Conservation (phyloP, 805 yeast genomes). For the Yamadazyma philogaea region DNA sequence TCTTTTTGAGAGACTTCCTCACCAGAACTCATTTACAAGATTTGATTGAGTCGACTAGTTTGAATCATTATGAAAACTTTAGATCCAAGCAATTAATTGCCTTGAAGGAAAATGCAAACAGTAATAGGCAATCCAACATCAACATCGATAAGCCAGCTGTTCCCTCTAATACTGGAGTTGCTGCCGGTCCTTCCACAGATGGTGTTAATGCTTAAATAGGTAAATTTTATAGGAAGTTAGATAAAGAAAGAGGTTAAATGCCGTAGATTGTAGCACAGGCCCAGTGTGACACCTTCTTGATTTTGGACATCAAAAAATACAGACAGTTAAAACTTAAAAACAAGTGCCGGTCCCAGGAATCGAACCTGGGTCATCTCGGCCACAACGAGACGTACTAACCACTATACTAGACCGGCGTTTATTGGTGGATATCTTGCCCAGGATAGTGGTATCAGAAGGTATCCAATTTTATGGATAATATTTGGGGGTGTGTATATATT, state of each 20-base stretch:
- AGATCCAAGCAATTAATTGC: slow-evolving; percentile 92
- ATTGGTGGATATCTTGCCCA: too few species aligned
- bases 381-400: slow-evolving; percentile 48
- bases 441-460: too few species aligned
- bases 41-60: slow-evolving; percentile 86
- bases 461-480: too few species aligned
- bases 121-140: slow-evolving; percentile 31
- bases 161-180: not conserved
- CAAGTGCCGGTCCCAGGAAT: slow-evolving; percentile 46
- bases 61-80: slow-evolving; percentile 86
- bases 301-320: too few species aligned
- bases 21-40: slow-evolving; percentile 95
- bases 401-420: slow-evolving; percentile 43
- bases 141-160: slow-evolving; percentile 8
- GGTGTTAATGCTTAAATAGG: slow-evolving; percentile 7
- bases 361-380: slow-evolving; percentile 49
- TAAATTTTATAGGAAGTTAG: not conserved
- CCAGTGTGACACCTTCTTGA: too few species aligned
- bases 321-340: slow-evolving; percentile 7
- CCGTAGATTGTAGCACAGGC: not conserved
- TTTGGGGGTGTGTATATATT: too few species aligned
- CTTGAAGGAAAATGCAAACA: slow-evolving; percentile 77
- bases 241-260: too few species aligned
- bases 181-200: not conserved
- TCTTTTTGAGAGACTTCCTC: slow-evolving; percentile 87